Conservation (phyloP, 441 rosid genomes). For the Capsella rubella region DNA sequence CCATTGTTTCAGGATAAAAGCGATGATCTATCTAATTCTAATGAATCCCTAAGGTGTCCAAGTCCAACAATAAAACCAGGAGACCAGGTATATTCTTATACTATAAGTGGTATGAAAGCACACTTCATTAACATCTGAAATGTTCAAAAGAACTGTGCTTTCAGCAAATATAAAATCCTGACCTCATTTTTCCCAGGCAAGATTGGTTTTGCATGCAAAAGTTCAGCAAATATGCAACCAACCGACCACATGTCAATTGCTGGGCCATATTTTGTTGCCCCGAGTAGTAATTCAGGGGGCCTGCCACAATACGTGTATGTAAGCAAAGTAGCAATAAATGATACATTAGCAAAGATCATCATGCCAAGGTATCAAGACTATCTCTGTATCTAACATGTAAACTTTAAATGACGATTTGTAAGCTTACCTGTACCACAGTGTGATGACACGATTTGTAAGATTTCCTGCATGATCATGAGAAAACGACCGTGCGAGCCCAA, state of each 20-base stretch:
- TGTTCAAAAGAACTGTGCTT: constrained; percentile 3
- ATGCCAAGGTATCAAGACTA: constrained; percentile 10
- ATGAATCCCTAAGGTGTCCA: neutral
- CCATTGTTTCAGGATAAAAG: constrained; percentile 11
- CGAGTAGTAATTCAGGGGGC: constrained; percentile 96
- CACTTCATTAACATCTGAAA: constrained; percentile 1
- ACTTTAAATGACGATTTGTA: neutral
- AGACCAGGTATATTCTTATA: constrained; percentile 21
- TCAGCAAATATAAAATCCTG: constrained; percentile 43
- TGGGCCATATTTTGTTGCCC: constrained; percentile 95
- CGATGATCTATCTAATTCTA: constrained; percentile 1
- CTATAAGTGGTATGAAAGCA: constrained; percentile 12
- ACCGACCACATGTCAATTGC: constrained; percentile 99
- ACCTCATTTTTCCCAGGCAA: constrained; percentile 94
- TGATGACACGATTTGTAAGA: constrained; percentile 94
- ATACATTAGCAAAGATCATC: constrained; percentile 13
- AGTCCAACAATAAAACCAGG: constrained; percentile 3
- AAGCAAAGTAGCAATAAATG: constrained; percentile 21
- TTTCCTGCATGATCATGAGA: constrained; percentile 76
- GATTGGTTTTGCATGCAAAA: constrained; percentile 87
- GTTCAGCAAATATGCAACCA: constrained; percentile 98
- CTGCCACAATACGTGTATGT: constrained; percentile 48
- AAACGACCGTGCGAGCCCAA: constrained; percentile 93
- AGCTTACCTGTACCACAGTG: constrained; percentile 92
- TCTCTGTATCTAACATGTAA: constrained; percentile 1